Conservation (phyloP, 148 eudicot genomes). For the Vaccinium corymbosum region DNA sequence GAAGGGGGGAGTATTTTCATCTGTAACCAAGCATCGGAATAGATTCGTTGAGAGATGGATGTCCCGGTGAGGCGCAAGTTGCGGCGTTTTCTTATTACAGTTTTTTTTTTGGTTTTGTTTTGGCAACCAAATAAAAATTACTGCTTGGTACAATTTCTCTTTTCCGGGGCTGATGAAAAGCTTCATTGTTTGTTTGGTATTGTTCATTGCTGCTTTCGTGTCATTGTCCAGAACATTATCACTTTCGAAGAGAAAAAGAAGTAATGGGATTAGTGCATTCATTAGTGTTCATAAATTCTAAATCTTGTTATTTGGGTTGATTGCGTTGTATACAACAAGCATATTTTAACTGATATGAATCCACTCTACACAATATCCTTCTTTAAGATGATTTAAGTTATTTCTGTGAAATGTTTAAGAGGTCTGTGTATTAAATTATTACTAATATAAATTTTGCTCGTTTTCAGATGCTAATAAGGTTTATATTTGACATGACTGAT, state of each 20-base stretch:
- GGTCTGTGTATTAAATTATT: background rate
- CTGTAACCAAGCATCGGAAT: conserved; percentile 47
- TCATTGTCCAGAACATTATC: background rate
- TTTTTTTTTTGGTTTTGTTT: background rate
- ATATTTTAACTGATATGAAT: background rate
- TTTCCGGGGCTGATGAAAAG: background rate
- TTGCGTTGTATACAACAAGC: background rate
- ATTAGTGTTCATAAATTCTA: background rate
- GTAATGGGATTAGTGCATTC: too few species aligned
- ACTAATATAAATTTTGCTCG: background rate
- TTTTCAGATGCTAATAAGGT: background rate
- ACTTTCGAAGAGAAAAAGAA: background rate
- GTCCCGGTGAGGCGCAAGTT: conserved; percentile 43
- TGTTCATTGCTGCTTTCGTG: too few species aligned
- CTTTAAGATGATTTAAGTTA: background rate
- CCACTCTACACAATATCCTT: background rate
- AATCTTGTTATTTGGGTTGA: background rate
- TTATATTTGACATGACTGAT: background rate
- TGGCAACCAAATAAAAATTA: background rate
- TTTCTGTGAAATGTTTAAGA: background rate
- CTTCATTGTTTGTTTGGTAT: background rate
- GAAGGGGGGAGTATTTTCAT: conserved; percentile 42
- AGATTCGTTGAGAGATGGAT: conserved; percentile 54
- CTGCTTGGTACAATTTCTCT: background rate
- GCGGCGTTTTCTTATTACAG: background rate